Conservation (phyloP, 495 filamentous ascomycete species). For the Xylaria curta region DNA sequence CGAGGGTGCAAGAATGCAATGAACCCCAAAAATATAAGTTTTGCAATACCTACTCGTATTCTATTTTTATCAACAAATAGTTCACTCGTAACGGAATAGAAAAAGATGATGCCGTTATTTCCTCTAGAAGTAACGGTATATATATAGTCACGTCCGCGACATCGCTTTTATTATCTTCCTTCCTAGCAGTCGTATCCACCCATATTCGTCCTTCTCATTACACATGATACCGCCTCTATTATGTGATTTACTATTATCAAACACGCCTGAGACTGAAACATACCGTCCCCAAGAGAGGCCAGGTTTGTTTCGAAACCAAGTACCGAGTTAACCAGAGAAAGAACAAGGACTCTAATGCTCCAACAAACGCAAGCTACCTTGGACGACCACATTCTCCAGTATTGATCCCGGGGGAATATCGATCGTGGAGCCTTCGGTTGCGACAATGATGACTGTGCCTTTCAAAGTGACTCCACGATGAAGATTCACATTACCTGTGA, state of each 20-base stretch:
- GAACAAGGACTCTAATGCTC: constrained; percentile 71
- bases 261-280: constrained; percentile 12
- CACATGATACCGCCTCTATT: constrained; percentile 27
- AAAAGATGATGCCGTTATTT: too few relatives aligned
- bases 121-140: too few relatives aligned
- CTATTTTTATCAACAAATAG: not conserved
- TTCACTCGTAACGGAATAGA: not conserved
- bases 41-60: not conserved
- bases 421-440: constrained; percentile 96
- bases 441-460: constrained; percentile 99
- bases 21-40: not conserved
- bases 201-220: constrained; percentile 20
- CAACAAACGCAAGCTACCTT: constrained; percentile 93
- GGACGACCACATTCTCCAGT: constrained; percentile 98
- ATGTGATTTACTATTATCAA: constrained; percentile 25
- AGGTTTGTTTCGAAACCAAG: not conserved
- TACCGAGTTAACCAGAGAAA: constrained; percentile 40
- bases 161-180: constrained; percentile 21
- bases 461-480: constrained; percentile 94
- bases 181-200: constrained; percentile 15
- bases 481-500: constrained; percentile 95
- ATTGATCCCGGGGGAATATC: constrained; percentile 96
- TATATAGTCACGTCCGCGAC: too few relatives aligned
- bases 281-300: not conserved
- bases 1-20: not conserved